Base-by-base conservation (phyloP, 495 filamentous ascomycete species). In the Podospora comata region DNA sequence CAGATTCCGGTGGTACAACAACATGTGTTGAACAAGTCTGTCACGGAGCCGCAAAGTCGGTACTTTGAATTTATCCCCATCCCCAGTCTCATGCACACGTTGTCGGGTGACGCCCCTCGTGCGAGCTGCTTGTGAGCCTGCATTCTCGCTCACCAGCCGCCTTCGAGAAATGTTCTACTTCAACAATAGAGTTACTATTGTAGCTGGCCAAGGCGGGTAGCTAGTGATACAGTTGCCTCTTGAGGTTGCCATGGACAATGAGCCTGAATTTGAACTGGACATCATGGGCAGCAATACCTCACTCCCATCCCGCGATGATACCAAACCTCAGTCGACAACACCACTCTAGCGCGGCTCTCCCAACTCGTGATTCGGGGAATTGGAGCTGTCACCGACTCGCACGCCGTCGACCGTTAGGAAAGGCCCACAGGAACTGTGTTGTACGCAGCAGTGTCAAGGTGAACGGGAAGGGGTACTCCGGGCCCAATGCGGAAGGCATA, bases 401-500 rank as follows among this genome's bases (percentile, higher is more conserved):
- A 48, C 39, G 5, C 39, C 39, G 9, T 48, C 39, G 39, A 48
- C 13, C 39, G 39, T 48, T 18, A 16, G 13, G 39, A 13, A 48
- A 9, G 39, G 39, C 13, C 9, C 39, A 48, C 39, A 48, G 6
- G 39, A 11, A 48, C 39, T 48, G 39, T 48, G 39, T 48, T 48
- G 39, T 48, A 48, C 39, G 39, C 39, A 48, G 39, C 2, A 48
- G 39, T 48, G 39, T 48, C 39, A 16, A 48, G 2, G 15, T 48
- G 9, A 11, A 2, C 39, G 39, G 39, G 39, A 48, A 48, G 61
- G 11, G 11, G 57, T 5, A 6, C 28, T 34, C 62, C 67, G 67
- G 59, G 32, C 67, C 28, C 54, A 65, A 68, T 64, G 15, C 27
- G 67, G 67, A 64, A 68, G 62, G 67, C 23, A 58, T 63, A 44